Conservation (phyloP, 805 yeast species). For the Ogataea haglerorum region DNA sequence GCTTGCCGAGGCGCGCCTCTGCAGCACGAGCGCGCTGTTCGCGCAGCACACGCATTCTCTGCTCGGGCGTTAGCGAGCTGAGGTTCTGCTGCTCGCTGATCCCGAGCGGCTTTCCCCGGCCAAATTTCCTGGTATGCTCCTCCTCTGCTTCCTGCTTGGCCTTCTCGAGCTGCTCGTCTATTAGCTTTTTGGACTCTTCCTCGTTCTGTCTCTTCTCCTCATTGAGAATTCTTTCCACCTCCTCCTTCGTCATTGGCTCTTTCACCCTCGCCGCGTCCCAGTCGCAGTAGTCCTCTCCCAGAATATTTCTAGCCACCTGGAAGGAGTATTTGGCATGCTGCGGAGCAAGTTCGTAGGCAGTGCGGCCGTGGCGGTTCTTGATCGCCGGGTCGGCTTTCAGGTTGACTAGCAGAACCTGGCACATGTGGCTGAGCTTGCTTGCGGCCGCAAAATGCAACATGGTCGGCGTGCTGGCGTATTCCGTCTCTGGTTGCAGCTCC, state of each 20-base stretch:
- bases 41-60: slow-evolving; percentile 74
- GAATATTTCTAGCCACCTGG: slow-evolving; percentile 58
- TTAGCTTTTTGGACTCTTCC: slow-evolving; percentile 37
- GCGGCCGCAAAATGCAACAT: slow-evolving; percentile 75
- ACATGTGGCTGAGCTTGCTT: slow-evolving; percentile 63
- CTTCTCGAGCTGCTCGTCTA: slow-evolving; percentile 42
- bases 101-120: slow-evolving; percentile 35
- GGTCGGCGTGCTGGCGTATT: slow-evolving; percentile 61
- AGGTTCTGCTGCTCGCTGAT: slow-evolving; percentile 41
- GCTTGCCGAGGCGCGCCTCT: slow-evolving; percentile 58
- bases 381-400: slow-evolving; percentile 70
- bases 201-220: slow-evolving; percentile 34
- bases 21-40: slow-evolving; percentile 97
- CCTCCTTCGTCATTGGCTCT: slow-evolving; percentile 53
- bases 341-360: slow-evolving; percentile 65
- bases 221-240: slow-evolving; percentile 43
- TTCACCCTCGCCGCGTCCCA: slow-evolving; percentile 71
- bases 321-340: slow-evolving; percentile 49
- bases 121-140: slow-evolving; percentile 26
- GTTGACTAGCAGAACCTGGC: slow-evolving; percentile 55
- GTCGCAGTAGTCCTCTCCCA: slow-evolving; percentile 69
- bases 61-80: slow-evolving; percentile 68
- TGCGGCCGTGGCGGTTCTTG: slow-evolving; percentile 49
- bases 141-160: slow-evolving; percentile 39
- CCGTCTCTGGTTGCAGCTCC: slow-evolving; percentile 49